Percentiles rank a stretch among this genome's conserved stretches.
Evolutionary conservation across 176 grass and related monocot genomes (phyloP).

Genomic region (Cymbopogon citratus): DNA sequence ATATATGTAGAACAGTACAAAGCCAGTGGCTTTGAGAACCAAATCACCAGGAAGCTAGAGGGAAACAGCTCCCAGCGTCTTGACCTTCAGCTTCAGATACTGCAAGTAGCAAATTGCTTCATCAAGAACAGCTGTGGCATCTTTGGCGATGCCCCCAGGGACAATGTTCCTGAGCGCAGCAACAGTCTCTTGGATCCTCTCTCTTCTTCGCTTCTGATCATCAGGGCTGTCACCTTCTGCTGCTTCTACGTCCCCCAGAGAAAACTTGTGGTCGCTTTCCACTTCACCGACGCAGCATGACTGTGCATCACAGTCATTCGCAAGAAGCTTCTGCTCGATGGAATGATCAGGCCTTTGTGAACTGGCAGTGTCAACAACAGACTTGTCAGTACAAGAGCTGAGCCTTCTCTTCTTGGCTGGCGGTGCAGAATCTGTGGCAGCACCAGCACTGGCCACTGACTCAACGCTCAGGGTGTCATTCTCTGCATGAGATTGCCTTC

Average conservation of each 20-base stretch:
- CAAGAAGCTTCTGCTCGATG: slow-evolving; percentile 36
- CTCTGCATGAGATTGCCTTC: slow-evolving; percentile 27
- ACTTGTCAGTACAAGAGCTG: slow-evolving; percentile 46
- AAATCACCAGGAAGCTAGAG: slow-evolving; percentile 29
- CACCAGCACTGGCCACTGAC: slow-evolving; percentile 38
- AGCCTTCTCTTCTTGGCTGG: slow-evolving; percentile 71
- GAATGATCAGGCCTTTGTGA: slow-evolving; percentile 46
- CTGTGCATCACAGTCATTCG: slow-evolving; percentile 37
- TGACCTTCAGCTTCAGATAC: slow-evolving; percentile 84
- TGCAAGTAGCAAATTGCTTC: slow-evolving; percentile 92
- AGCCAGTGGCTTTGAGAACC: not conserved
- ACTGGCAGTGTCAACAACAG: slow-evolving; percentile 75
- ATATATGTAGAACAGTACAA: not conserved
- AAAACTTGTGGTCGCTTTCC: slow-evolving; percentile 25
- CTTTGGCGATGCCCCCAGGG: slow-evolving; percentile 70
- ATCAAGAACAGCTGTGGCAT: slow-evolving; percentile 74
- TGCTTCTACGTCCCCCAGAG: slow-evolving; percentile 32
- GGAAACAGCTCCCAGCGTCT: slow-evolving; percentile 50
- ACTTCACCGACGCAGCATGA: slow-evolving; percentile 66
- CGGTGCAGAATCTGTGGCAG: slow-evolving; percentile 31
- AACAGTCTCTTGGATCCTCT: slow-evolving; percentile 87
- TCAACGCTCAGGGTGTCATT: slow-evolving; percentile 33
- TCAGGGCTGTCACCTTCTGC: slow-evolving; percentile 30
- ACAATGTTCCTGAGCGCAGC: slow-evolving; percentile 69
- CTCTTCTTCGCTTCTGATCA: slow-evolving; percentile 50